A percentile compares a stretch with the other conserved stretches of the same genome.
These are phyloP conservation scores for Coelastrella sp. DNA, from an alignment of 139 green algal genomes.

Conservation along the genomic window DNA sequence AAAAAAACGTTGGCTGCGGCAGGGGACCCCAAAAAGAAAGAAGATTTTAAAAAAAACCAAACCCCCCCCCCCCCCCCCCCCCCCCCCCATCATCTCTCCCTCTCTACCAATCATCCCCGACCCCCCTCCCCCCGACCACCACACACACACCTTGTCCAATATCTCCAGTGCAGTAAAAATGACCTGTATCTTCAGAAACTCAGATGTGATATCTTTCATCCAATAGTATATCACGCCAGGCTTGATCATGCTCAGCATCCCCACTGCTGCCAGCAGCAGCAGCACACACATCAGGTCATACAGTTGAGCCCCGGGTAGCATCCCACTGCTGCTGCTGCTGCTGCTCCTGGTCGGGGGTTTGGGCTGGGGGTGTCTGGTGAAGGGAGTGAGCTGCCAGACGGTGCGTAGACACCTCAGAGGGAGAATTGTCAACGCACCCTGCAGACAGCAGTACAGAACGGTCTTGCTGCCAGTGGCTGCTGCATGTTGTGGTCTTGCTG, in stretches of 20 bases:
- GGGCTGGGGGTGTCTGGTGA: background rate
- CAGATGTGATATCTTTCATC: slow-evolving; percentile 76
- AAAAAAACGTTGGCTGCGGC: too few relatives aligned
- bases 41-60: too few relatives aligned
- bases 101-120: too few relatives aligned
- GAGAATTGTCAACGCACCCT: slow-evolving; percentile 85
- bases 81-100: too few relatives aligned
- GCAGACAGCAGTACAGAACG: background rate
- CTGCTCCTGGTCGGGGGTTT: slow-evolving; percentile 4
- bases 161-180: slow-evolving; percentile 90
- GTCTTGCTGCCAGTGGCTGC: too few relatives aligned
- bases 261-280: slow-evolving; percentile 71
- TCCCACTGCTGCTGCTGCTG: slow-evolving; percentile 40
- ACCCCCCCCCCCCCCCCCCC: too few relatives aligned
- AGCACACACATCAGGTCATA: slow-evolving; percentile 85
- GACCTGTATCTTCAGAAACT: slow-evolving; percentile 94
- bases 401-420: slow-evolving; percentile 67
- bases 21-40: too few relatives aligned
- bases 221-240: slow-evolving; percentile 92
- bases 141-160: slow-evolving; percentile 80
- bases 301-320: slow-evolving; percentile 60
- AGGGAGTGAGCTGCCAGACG: background rate
- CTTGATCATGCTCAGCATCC: slow-evolving; percentile 72
- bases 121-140: too few relatives aligned
- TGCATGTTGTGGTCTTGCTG: too few relatives aligned